Base-by-base conservation (phyloP, 495 filamentous ascomycete species). In the Daldinia bambusicola region DNA sequence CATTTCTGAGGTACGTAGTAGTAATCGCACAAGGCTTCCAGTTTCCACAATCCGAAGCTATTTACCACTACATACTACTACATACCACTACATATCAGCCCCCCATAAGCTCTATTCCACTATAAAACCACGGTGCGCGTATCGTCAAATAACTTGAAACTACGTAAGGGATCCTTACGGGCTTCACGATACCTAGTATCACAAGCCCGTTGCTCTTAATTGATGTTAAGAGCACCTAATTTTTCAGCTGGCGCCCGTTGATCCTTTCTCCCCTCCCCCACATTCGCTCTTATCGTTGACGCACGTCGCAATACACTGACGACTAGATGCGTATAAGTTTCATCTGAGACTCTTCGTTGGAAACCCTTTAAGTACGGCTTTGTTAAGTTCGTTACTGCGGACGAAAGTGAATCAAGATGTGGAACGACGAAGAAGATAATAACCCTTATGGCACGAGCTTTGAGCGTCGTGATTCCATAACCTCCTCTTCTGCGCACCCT, bases 391-490 rank as follows among this genome's bases (percentile, higher is more conserved):
- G 59, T 61, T 40, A 14, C 45, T 18, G 26, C 10, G 20, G 48
- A 55, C 62, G 52, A 32, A 66, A 62, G 43, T 58, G 64, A 62
- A 57, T 69, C 76, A 79, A 67, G 61, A 84, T 84, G 90, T 93
- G 90, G 93, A 94, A 97, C 85, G 93, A 96, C 84, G 93, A 97
- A 80, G 90, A 92, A 77, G 86, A 88, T 61, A 97, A 97, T 80
- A 97, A 97, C 74, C 93, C 93, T 9, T 97, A 97, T 77, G 93
- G 92, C 70, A 84, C 81, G 55, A 92, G 91, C 79, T 95, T 94
- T 83, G 91, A 94, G 77, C 90, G 91, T 70, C 88, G 89, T 66
- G 91, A 95, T 77, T 91, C 92, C 52, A 87, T 88, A 74, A 82
- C 89, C n/a, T 92, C 91, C 12, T 89, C 90, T 31, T 88, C 89